phyloP scores from a whole-genome alignment of 306 rosid species.

The Pueraria montana region DNA sequence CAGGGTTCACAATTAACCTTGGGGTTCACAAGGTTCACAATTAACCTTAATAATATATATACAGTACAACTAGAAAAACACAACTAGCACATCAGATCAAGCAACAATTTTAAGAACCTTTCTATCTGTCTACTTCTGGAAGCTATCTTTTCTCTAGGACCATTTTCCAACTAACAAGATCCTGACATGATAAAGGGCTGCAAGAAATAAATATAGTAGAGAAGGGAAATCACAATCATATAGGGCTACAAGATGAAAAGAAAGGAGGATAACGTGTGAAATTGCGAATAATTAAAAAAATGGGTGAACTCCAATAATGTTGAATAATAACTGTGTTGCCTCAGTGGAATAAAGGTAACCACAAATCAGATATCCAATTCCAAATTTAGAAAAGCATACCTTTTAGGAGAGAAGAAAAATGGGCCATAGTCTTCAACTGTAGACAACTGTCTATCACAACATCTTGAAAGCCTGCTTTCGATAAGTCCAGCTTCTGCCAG shows the following conservation, averaged over 20 bases:
- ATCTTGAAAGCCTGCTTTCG: slow-evolving; percentile 78
- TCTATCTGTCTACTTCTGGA: slow-evolving; percentile 75
- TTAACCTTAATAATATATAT: no score
- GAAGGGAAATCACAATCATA: neutral
- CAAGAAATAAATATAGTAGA: slow-evolving; percentile 38
- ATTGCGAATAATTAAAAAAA: neutral
- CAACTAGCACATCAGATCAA: slow-evolving; percentile 31
- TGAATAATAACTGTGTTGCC: neutral
- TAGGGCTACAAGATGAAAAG: slow-evolving; percentile 27
- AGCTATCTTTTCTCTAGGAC: slow-evolving; percentile 74
- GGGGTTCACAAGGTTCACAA: no score
- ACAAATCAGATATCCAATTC: slow-evolving; percentile 19
- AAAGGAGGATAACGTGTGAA: neutral
- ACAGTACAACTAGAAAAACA: slow-evolving; percentile 32
- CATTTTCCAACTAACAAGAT: slow-evolving; percentile 87
- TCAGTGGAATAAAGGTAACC: neutral
- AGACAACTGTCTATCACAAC: slow-evolving; percentile 58
- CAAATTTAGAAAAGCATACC: slow-evolving; percentile 55
- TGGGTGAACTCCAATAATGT: neutral
- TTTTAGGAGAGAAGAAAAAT: slow-evolving; percentile 71
- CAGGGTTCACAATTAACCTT: no score
- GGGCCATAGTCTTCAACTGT: slow-evolving; percentile 61
- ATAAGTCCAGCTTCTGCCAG: slow-evolving; percentile 93
- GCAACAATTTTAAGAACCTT: slow-evolving; percentile 60
- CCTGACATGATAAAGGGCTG: slow-evolving; percentile 86